Percentiles rank a stretch among this genome's conserved stretches.
Evolutionary conservation across 352 stramenopile species (phyloP).

Genomic region (Pythium inflatum): DNA sequence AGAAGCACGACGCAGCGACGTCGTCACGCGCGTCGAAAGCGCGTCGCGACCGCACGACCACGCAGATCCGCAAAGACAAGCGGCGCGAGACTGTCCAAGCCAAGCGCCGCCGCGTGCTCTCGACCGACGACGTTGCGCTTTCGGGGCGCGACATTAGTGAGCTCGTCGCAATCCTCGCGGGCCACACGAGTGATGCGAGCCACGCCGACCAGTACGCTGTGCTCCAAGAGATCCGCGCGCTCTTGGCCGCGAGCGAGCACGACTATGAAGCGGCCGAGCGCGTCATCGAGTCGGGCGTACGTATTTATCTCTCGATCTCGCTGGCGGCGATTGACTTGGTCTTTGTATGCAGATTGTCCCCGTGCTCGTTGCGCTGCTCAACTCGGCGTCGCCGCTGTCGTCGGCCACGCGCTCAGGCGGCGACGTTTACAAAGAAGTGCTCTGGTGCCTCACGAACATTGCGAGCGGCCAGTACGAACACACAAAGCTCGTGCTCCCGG

Average conservation of each 20-base stretch:
- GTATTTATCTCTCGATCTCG: conserved; percentile 14
- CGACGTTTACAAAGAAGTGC: conserved; percentile 77
- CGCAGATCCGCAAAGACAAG: conserved; percentile 79
- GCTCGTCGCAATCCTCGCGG: conserved; percentile 49
- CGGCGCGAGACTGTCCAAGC: conserved; percentile 61
- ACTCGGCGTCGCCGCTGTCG: conserved; percentile 65
- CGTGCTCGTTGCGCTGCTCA: conserved; percentile 67
- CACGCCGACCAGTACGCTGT: conserved; percentile 72
- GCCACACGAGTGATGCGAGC: conserved; percentile 19
- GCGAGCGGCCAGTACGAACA: conserved; percentile 83
- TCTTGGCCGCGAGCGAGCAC: conserved; percentile 63
- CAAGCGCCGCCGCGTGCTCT: conserved; percentile 73
- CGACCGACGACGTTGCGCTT: conserved; percentile 44
- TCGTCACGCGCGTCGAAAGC: conserved; percentile 70
- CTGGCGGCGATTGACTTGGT: neutral
- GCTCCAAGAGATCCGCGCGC: conserved; percentile 66
- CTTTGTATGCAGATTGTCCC: conserved; percentile 57
- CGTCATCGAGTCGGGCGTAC: conserved; percentile 78
- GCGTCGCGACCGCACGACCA: conserved; percentile 60
- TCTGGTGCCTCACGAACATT: conserved; percentile 87
- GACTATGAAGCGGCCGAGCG: conserved; percentile 72
- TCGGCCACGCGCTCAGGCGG: conserved; percentile 62
- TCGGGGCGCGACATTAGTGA: conserved; percentile 61
- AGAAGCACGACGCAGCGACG: conserved; percentile 71
- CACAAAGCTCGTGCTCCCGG: conserved; percentile 79